Base-by-base conservation (phyloP, 2,329 filamentous ascomycete genomes). In the Colletotrichum liaoningense region DNA sequence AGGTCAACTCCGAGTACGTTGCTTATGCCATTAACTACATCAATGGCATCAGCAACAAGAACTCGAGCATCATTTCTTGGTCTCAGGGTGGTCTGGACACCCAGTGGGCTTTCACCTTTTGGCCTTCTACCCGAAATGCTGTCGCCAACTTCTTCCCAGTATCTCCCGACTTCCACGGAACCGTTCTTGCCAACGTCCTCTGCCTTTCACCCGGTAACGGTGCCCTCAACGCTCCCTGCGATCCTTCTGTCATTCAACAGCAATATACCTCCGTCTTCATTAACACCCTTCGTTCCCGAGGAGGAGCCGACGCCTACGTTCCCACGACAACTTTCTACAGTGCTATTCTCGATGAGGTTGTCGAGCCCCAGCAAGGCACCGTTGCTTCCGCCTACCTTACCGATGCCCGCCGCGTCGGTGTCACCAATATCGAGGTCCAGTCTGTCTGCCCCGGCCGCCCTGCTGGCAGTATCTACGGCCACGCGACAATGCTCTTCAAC, bases 21-120 rank as follows among this genome's bases (percentile, higher is more conserved):
- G 87, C 88, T 3, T 90, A 91, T 78, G 88, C 88, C 5, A 87
- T 90, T 73, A 88, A 90, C 80, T 91, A 90, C 79, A 83, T 90
- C 70, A 79, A 81, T 33, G 81, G 79, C 42, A 79, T 88, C 73
- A 83, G 81, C 56, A 74, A 76, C 57, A 78, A 80, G 26, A 82
- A 85, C 24, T 80, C 88, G 7, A 80, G 82, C 22, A 80, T 89
- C 24, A 79, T 90, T n/a, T 83, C 83, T 16, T 91, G 86, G 87
- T 89, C 87, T 0, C 88, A 91, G 79, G 89, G 89, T 19, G 86
- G 85, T 60, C 79, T 91, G 2, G 81, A 88, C 71, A 81, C 85
- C 0, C 89, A 91, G 77, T 91, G 89, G 89, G 87, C 86, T 0
- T 81, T 89, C 74, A 90, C 89, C 75, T 90, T 89, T 81, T 90